These are phyloP conservation scores for Didymella segeticola DNA, from an alignment of 2,329 filamentous ascomycete species.

Conservation along the genomic window DNA sequence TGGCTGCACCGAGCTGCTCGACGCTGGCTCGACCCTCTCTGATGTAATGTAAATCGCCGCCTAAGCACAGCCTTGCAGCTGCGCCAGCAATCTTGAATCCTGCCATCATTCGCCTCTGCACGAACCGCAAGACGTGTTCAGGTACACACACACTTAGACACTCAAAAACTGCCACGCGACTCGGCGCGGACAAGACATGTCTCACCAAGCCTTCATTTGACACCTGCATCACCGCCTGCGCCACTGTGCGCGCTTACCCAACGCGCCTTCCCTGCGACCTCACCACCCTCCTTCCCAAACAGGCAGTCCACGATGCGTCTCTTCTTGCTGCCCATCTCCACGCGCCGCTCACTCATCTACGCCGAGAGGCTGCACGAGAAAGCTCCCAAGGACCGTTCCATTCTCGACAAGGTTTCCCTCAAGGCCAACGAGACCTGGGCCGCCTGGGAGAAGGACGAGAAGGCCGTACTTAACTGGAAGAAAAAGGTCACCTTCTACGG, in stretches of 20 bases:
- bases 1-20: constrained; percentile 1
- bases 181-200: constrained; percentile 24
- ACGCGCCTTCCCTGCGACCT: constrained; percentile 12
- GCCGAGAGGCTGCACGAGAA: constrained; percentile 75
- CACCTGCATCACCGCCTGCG: constrained; percentile 21
- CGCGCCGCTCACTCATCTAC: constrained; percentile 88
- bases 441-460: constrained; percentile 82
- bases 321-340: constrained; percentile 92
- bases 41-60: constrained; percentile 19
- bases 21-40: constrained; percentile 8
- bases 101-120: constrained; percentile 16
- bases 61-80: constrained; percentile 17
- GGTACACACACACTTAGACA: not conserved
- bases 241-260: constrained; percentile 28
- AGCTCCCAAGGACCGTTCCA: constrained; percentile 55
- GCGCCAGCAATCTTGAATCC: constrained; percentile 13
- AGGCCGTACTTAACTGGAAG: constrained; percentile 74
- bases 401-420: constrained; percentile 72
- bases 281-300: constrained; percentile 10
- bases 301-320: constrained; percentile 72
- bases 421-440: constrained; percentile 82
- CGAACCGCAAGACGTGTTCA: not conserved
- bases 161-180: constrained; percentile 21
- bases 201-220: constrained; percentile 19
- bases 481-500: constrained; percentile 84